Base-by-base conservation (phyloP, 163 green algal species). In the Botryococcus braunii region DNA sequence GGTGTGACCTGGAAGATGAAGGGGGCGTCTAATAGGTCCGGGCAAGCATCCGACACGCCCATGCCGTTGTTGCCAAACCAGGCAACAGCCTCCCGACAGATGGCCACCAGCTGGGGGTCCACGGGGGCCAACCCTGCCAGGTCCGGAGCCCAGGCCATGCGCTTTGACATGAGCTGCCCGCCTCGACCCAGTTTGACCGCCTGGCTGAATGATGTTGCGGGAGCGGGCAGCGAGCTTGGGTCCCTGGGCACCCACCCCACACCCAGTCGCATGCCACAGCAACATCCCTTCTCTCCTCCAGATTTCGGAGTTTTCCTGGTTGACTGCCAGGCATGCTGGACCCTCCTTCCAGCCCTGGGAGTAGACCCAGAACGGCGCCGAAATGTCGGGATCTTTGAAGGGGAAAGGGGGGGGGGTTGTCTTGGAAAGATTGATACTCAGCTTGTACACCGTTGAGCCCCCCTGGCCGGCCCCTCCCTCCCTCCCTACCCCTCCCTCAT, bases 1-100 rank as follows among this genome's bases (percentile, higher is more conserved):
- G n/a, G n/a, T n/a, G n/a, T n/a, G n/a, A 80, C 72, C 65, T 85
- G 65, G 41, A 83, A 85, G 34, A 76, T 52, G 27, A 60, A 5
- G 8, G 55, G 37, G 37, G 68, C 68, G 36, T 74, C 52, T 9
- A 43, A 41, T 9, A 85, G 58, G 56, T 77, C 66, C 23, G 73
- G 69, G 29, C 71, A 74, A 13, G 43, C 71, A 3, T 79, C 61
- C 6, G 58, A 38, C 38, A 84, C 36, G 1, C 62, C 25, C 13
- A 40, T 39, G 5, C 70, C 77, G 38, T 66, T 40, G 13, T 21
- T 41, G 5, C 41, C 17, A 50, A 81, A 82, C 77, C 67, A 74
- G 7, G 8, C 34, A 32, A 69, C 77, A 41, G 78, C 76, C 50
- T 65, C n/a, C 34, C 65, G 35, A 64, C 76, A 81, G 4, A 83